These are phyloP conservation scores for Trifolium pratense DNA, from an alignment of 306 rosid genomes.

Conservation along the genomic window DNA sequence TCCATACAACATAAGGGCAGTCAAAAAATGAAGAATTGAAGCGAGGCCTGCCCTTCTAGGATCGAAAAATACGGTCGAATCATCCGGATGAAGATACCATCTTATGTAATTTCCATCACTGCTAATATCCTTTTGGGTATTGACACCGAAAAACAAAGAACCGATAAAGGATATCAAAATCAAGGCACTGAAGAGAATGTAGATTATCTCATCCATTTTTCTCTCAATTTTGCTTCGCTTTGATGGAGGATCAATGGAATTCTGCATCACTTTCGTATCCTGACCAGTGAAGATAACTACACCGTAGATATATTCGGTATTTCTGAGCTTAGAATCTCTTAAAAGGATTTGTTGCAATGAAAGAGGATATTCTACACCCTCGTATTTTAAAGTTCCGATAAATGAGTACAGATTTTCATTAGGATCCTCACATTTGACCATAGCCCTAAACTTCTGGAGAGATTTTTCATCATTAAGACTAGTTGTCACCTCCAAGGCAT, in stretches of 20 bases:
- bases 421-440: conserved; percentile 86
- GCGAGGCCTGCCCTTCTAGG: conserved; percentile 63
- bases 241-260: conserved; percentile 83
- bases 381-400: conserved; percentile 64
- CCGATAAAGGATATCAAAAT: conserved; percentile 72
- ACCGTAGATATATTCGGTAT: conserved; percentile 74
- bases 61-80: conserved; percentile 59
- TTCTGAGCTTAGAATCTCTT: conserved; percentile 88
- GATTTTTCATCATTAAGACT: conserved; percentile 61
- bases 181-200: conserved; percentile 76
- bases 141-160: conserved; percentile 65
- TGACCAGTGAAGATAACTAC: conserved; percentile 84
- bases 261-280: conserved; percentile 93
- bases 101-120: conserved; percentile 51
- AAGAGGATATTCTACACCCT: conserved; percentile 57
- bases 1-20: conserved; percentile 91
- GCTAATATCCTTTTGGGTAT: conserved; percentile 57
- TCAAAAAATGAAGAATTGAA: conserved; percentile 72
- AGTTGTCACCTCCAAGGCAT: conserved; percentile 64
- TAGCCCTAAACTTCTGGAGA: conserved; percentile 57
- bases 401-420: conserved; percentile 85
- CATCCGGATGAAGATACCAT: conserved; percentile 85
- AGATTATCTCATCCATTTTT: conserved; percentile 86
- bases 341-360: conserved; percentile 79
- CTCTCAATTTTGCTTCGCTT: conserved; percentile 90